phyloP scores from a whole-genome alignment of 2,329 filamentous ascomycete genomes.

The Rhytidhysteron rufulum region DNA sequence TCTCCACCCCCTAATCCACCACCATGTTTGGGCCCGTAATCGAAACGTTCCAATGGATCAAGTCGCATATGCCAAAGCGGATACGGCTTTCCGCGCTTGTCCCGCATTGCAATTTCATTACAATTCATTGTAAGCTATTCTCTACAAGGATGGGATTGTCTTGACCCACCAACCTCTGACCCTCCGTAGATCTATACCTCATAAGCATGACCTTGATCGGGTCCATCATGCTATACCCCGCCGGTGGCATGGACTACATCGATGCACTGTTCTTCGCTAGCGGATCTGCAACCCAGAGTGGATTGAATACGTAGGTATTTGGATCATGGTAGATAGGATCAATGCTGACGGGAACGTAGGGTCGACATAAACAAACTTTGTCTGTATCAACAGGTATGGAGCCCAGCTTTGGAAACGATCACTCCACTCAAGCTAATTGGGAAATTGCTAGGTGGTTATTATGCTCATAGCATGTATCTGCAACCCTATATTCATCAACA shows the following conservation, averaged over 20 bases:
- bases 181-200: constrained; percentile 68
- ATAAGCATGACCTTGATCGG: constrained; percentile 67
- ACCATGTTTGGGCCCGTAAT: constrained; percentile 31
- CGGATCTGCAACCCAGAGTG: constrained; percentile 85
- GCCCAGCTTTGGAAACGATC: no score
- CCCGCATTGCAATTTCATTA: constrained; percentile 77
- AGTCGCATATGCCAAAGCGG: constrained; percentile 18
- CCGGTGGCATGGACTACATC: constrained; percentile 66
- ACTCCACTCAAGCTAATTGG: no score
- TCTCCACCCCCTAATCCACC: not conserved
- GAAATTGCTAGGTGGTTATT: constrained; percentile 54
- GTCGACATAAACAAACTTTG: constrained; percentile 47
- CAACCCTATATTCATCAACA: constrained; percentile 41
- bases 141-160: no score
- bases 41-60: constrained; percentile 24
- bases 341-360: constrained; percentile 24
- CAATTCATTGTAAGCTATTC: constrained; percentile 62
- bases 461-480: constrained; percentile 34
- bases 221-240: constrained; percentile 72
- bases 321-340: not conserved
- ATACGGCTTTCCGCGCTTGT: constrained; percentile 26
- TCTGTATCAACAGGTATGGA: constrained; percentile 51
- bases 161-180: not conserved
- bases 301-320: constrained; percentile 67
- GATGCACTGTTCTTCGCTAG: constrained; percentile 87